A percentile compares a stretch with the other conserved stretches of the same genome.
Conservation (phyloP, 306 rosid genomes). For the Trifolium dubium region DNA sequence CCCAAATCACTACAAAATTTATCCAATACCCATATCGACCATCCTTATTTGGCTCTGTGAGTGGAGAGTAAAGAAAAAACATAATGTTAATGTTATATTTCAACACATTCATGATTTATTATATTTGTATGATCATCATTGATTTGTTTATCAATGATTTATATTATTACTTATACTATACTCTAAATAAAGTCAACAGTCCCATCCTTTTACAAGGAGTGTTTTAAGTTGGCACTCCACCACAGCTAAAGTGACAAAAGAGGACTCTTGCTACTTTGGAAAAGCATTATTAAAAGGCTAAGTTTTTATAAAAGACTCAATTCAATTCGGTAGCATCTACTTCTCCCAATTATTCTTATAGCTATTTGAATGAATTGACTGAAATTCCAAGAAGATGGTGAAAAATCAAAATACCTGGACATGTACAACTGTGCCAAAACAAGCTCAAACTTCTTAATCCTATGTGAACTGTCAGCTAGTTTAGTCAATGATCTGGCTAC, state of each 20-base stretch:
- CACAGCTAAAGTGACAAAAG: constrained; percentile 45
- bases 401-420: background rate
- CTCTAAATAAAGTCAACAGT: constrained; percentile 50
- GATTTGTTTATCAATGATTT: background rate
- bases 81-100: background rate
- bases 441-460: constrained; percentile 25
- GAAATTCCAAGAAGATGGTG: constrained; percentile 11
- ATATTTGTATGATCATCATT: background rate
- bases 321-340: constrained; percentile 26
- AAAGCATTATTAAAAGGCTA: constrained; percentile 9
- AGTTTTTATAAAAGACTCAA: constrained; percentile 10
- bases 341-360: constrained; percentile 9
- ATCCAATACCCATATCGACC: constrained; percentile 38
- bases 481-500: constrained; percentile 24
- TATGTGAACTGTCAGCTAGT: constrained; percentile 30
- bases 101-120: constrained; percentile 8
- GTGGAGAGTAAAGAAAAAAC: background rate
- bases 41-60: constrained; percentile 14
- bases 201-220: constrained; percentile 38
- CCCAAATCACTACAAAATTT: constrained; percentile 46
- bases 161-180: background rate
- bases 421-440: constrained; percentile 23
- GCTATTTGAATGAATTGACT: constrained; percentile 29
- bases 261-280: constrained; percentile 34
- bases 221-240: constrained; percentile 51